phyloP scores from a whole-genome alignment of 2,329 filamentous ascomycete species.

The Fusarium anthophilum region DNA sequence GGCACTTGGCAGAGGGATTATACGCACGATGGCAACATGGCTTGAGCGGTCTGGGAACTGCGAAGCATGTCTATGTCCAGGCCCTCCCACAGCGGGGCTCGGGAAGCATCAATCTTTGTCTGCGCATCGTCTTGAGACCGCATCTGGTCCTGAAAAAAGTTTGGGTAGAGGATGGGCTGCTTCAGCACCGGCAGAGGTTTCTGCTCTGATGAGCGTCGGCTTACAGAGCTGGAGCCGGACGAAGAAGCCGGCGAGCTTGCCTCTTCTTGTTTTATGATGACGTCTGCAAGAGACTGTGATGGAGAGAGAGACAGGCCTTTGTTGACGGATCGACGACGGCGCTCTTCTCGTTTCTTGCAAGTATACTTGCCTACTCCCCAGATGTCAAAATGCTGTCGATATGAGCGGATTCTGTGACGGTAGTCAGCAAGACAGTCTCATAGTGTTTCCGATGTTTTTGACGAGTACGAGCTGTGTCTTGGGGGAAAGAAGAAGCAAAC shows the following conservation, averaged over 20 bases:
- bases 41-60: background rate
- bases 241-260: conserved; percentile 13
- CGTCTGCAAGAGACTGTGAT: conserved; percentile 19
- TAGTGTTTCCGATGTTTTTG: background rate
- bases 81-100: conserved; percentile 3
- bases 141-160: conserved; percentile 7
- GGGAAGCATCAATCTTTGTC: conserved; percentile 9
- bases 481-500: conserved; percentile 22
- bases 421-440: background rate
- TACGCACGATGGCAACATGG: conserved; percentile 27
- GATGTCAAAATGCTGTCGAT: conserved; percentile 57
- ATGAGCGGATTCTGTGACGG: conserved; percentile 52
- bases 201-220: conserved; percentile 30
- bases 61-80: conserved; percentile 3
- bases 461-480: background rate
- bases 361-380: conserved; percentile 61
- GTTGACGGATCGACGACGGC: conserved; percentile 20
- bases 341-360: conserved; percentile 46
- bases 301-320: conserved; percentile 27
- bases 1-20: background rate
- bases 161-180: background rate
- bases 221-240: conserved; percentile 6
- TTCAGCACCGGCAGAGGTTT: conserved; percentile 24
- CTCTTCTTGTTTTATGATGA: background rate
- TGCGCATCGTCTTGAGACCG: conserved; percentile 1